Conservation (phyloP, 495 filamentous ascomycete genomes). For the Gamarada debralockiae region DNA sequence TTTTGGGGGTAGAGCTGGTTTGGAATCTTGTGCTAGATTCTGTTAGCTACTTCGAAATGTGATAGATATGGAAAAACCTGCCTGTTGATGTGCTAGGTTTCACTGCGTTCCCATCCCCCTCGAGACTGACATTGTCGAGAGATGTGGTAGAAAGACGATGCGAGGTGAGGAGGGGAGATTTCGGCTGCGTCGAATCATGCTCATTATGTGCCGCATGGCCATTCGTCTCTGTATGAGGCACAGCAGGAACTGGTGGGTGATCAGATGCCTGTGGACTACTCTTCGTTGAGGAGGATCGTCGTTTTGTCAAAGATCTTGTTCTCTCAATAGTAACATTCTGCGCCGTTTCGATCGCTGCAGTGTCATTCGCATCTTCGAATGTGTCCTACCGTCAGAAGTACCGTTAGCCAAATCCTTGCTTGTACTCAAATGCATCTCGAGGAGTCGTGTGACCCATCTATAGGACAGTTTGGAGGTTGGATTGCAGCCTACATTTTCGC, state of each 20-base stretch:
- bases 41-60: slow-evolving; percentile 6
- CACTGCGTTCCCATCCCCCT: slow-evolving; percentile 39
- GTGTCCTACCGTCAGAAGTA: slow-evolving; percentile 50
- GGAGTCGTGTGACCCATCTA: slow-evolving; percentile 9
- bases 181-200: slow-evolving; percentile 32
- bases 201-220: slow-evolving; percentile 19
- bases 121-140: slow-evolving; percentile 68
- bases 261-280: slow-evolving; percentile 26
- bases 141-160: slow-evolving; percentile 61
- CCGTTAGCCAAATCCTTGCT: slow-evolving; percentile 8
- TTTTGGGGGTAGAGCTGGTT: slow-evolving; percentile 13
- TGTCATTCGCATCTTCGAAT: slow-evolving; percentile 74
- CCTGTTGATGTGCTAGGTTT: slow-evolving; percentile 32
- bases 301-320: slow-evolving; percentile 29
- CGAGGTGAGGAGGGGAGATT: slow-evolving; percentile 54
- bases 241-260: slow-evolving; percentile 14
- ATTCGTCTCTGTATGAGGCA: slow-evolving; percentile 21
- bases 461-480: not conserved
- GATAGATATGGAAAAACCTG: not conserved
- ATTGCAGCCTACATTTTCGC: slow-evolving; percentile 19
- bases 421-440: not conserved
- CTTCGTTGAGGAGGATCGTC: slow-evolving; percentile 32
- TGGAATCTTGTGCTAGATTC: slow-evolving; percentile 22
- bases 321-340: slow-evolving; percentile 39
- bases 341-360: slow-evolving; percentile 28